A percentile compares a stretch with the other conserved stretches of the same genome.
Evolutionary conservation across 768 basidiomycete species (phyloP).

Genomic region (Polyporus arcularius): DNA sequence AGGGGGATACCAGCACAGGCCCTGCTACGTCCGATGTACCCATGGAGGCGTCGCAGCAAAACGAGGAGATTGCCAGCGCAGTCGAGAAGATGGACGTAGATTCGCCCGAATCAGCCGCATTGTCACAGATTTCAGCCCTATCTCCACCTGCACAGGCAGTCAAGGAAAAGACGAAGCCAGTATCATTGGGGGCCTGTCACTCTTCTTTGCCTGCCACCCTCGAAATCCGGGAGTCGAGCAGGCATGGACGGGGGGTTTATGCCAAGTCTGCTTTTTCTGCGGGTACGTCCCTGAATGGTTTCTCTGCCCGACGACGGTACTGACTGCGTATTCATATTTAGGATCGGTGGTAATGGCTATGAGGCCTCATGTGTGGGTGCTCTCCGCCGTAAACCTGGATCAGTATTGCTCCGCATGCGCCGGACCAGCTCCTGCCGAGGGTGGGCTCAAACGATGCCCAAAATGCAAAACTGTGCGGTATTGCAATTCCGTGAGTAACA

Average conservation of each 20-base stretch:
- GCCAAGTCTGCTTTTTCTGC: conserved; percentile 35
- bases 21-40: too few relatives aligned
- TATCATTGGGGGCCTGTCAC: conserved; percentile 24
- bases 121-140: neutral
- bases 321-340: conserved; percentile 29
- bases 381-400: conserved; percentile 64
- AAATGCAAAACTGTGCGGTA: conserved; percentile 73
- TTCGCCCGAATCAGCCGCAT: too few relatives aligned
- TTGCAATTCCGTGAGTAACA: conserved; percentile 63
- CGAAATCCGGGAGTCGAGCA: conserved; percentile 38
- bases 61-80: too few relatives aligned
- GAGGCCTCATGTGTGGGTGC: conserved; percentile 60
- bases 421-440: conserved; percentile 33
- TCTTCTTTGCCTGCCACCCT: conserved; percentile 40
- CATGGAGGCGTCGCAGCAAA: too few relatives aligned
- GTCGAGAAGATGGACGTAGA: too few relatives aligned
- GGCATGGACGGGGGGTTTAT: conserved; percentile 51
- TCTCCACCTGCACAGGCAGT: neutral
- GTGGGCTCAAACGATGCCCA: conserved; percentile 67
- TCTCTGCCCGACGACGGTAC: neutral
- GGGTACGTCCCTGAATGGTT: conserved; percentile 33
- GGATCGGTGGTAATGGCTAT: conserved; percentile 60
- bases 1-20: neutral
- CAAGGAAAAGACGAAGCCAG: conserved; percentile 1
- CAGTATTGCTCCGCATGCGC: conserved; percentile 73